A percentile compares a stretch with the other conserved stretches of the same genome.
These are phyloP conservation scores for Trametopsis cervina DNA, from an alignment of 768 basidiomycete species.

Conservation along the genomic window DNA sequence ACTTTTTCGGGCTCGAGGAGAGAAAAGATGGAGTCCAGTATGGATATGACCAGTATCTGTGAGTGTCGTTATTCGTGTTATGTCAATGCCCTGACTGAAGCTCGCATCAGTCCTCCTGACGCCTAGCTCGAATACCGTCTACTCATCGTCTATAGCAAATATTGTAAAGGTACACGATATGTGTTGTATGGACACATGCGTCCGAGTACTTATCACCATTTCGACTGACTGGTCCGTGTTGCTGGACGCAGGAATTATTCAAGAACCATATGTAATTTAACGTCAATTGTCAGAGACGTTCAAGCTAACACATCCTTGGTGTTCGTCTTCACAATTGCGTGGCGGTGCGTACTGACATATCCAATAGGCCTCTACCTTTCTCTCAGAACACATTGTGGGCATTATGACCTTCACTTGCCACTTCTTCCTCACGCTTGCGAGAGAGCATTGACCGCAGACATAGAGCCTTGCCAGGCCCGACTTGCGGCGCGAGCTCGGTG, in stretches of 20 bases:
- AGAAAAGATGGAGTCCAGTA: background rate
- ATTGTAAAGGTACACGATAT: background rate
- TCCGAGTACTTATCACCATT: background rate
- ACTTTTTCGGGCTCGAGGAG: background rate
- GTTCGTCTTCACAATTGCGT: too few species aligned
- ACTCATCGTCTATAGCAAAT: background rate
- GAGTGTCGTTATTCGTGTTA: background rate
- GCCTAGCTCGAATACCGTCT: background rate
- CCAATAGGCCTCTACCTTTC: too few species aligned
- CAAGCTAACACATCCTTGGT: too few species aligned
- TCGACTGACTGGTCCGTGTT: background rate
- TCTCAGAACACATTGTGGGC: too few species aligned
- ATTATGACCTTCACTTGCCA: too few species aligned
- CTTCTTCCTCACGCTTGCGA: too few species aligned
- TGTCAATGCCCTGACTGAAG: background rate
- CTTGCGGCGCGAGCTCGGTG: too few species aligned
- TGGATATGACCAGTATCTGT: background rate
- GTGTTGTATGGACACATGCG: background rate
- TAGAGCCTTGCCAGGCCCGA: too few species aligned
- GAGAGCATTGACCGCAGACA: too few species aligned
- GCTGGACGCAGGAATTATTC: background rate
- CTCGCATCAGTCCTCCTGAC: background rate
- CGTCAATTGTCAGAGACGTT: too few species aligned
- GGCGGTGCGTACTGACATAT: too few species aligned
- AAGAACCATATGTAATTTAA: too few species aligned